Percentiles rank a stretch among this genome's conserved stretches.
phyloP scores from a whole-genome alignment of 352 stramenopile species.

The Phytophthora boehmeriae region DNA sequence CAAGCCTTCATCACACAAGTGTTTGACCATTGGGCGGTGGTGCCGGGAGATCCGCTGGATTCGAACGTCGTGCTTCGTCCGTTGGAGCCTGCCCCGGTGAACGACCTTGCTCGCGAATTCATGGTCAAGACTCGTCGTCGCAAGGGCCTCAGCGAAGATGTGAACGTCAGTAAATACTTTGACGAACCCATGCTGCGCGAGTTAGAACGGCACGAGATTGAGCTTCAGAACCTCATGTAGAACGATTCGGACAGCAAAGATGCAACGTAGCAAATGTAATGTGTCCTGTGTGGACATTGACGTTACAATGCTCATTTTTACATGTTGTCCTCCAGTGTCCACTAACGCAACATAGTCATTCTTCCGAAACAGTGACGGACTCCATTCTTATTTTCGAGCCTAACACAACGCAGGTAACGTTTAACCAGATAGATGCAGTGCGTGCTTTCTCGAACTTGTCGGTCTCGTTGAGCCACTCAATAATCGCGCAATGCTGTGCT shows the following conservation, averaged over 20 bases:
- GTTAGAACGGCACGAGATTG: constrained; percentile 91
- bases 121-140: constrained; percentile 99
- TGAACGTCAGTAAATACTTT: constrained; percentile 99
- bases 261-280: constrained; percentile 2
- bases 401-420: too few species aligned
- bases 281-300: constrained; percentile 8
- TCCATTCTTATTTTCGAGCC: too few species aligned
- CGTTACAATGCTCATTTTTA: neutral
- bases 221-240: constrained; percentile 86
- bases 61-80: constrained; percentile 98
- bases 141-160: constrained; percentile 99
- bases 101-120: constrained; percentile 98
- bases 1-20: constrained; percentile 98
- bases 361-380: constrained; percentile 13
- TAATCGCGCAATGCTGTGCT: neutral
- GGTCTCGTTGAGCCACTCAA: neutral
- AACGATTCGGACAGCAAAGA: too few species aligned
- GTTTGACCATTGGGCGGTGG: constrained; percentile 99
- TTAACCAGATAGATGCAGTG: constrained; percentile 10
- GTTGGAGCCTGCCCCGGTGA: constrained; percentile 96
- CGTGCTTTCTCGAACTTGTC: neutral
- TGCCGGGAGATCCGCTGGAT: constrained; percentile 98
- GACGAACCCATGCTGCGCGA: constrained; percentile 98
- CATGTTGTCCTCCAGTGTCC: constrained; percentile 9
- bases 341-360: constrained; percentile 3